Evolutionary conservation across 176 grass and related monocot species (phyloP).

Genomic region (Zoysia japonica): DNA sequence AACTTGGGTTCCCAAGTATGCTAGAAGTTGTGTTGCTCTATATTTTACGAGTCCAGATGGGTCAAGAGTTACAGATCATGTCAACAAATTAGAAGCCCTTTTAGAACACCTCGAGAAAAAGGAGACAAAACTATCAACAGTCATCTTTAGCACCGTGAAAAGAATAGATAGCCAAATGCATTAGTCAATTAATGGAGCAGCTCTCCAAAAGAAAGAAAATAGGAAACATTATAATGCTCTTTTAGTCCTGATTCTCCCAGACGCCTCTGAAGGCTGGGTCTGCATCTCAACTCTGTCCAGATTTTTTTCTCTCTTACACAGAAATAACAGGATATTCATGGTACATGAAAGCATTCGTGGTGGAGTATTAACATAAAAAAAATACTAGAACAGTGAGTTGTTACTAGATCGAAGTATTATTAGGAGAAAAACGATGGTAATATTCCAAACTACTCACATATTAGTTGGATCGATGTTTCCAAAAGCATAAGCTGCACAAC

Average conservation of each 20-base stretch:
- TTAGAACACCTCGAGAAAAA: background rate
- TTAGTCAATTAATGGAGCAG: background rate
- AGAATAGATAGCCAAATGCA: background rate
- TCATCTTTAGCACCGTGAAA: background rate
- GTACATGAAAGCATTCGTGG: background rate
- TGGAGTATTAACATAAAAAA: background rate
- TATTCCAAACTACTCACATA: conserved; percentile 61
- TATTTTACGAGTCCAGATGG: background rate
- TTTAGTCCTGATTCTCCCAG: background rate
- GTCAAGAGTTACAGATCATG: background rate
- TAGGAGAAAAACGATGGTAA: background rate
- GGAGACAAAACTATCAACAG: background rate
- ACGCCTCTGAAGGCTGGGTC: background rate
- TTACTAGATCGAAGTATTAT: background rate
- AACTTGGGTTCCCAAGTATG: background rate
- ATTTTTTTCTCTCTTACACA: background rate
- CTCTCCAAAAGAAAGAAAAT: background rate
- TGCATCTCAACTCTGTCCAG: background rate
- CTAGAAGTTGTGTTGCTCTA: background rate
- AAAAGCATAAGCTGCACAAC: conserved; percentile 95
- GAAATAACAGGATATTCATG: background rate
- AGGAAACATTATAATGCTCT: background rate
- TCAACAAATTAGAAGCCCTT: background rate
- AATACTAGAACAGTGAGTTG: conserved; percentile 11
- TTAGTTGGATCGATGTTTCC: conserved; percentile 87